phyloP scores from a whole-genome alignment of 2,329 filamentous ascomycete species.

The Fusarium illudens region DNA sequence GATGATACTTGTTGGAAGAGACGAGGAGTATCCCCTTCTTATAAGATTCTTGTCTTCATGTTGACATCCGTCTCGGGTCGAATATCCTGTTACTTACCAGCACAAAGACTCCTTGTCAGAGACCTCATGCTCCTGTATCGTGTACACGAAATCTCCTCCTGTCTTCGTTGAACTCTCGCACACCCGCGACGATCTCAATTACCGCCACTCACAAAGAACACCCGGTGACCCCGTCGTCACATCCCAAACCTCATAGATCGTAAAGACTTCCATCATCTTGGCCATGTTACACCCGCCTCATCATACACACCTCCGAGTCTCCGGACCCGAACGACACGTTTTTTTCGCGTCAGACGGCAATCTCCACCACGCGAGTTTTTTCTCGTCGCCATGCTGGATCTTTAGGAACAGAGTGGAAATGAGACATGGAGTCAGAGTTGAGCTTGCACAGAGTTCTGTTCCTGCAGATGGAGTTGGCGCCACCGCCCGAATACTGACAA shows the following conservation, averaged over 20 bases:
- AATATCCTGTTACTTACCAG: background rate
- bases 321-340: background rate
- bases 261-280: background rate
- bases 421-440: constrained; percentile 18
- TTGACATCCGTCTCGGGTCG: background rate
- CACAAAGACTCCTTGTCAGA: background rate
- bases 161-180: constrained; percentile 26
- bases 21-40: background rate
- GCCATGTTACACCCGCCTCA: constrained; percentile 1
- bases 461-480: background rate
- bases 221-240: background rate
- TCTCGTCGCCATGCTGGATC: background rate
- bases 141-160: constrained; percentile 23
- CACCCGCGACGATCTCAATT: constrained; percentile 18
- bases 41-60: background rate
- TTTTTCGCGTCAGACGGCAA: background rate
- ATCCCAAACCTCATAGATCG: background rate
- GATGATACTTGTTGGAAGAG: background rate
- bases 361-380: background rate
- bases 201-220: background rate
- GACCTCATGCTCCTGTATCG: background rate
- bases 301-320: background rate
- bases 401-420: constrained; percentile 8
- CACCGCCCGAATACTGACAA: background rate
- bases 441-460: constrained; percentile 6